A percentile compares a stretch with the other conserved stretches of the same genome.
Conservation (phyloP, 257 asterid genomes). For the Solanum rostratum region DNA sequence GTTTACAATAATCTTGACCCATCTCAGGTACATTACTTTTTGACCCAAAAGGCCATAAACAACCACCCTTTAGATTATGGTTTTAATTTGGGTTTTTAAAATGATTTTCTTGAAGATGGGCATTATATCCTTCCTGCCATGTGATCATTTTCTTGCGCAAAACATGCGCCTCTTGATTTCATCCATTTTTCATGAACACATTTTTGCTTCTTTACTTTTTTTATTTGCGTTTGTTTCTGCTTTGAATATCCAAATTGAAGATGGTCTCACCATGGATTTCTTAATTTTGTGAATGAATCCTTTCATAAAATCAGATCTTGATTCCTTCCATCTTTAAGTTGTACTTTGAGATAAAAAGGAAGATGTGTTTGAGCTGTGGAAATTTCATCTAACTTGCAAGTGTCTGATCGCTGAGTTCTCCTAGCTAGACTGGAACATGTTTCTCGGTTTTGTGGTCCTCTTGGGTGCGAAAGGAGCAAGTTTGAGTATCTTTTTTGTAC, state of each 20-base stretch:
- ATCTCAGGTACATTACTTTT: slow-evolving; percentile 42
- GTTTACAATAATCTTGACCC: slow-evolving; percentile 25
- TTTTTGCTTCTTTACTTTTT: background rate
- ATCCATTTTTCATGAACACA: background rate
- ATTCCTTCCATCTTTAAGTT: background rate
- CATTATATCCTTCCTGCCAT: background rate
- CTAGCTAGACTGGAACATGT: background rate
- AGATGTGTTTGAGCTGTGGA: background rate
- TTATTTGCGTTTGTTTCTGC: background rate
- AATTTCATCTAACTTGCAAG: background rate
- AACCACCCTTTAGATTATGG: slow-evolving; percentile 15
- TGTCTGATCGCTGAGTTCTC: background rate
- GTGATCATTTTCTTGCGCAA: background rate
- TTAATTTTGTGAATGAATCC: background rate
- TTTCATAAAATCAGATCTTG: background rate
- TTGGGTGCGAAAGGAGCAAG: background rate
- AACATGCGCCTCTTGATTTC: background rate
- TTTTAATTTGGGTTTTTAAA: slow-evolving; percentile 47
- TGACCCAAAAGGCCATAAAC: slow-evolving; percentile 23
- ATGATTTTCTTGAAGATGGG: slow-evolving; percentile 43
- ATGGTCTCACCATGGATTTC: background rate
- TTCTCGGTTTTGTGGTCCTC: background rate
- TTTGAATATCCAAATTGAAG: background rate
- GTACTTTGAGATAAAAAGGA: background rate
- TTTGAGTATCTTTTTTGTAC: background rate